These are phyloP conservation scores for Bisporella sp. DNA, from an alignment of 2,329 filamentous ascomycete species.

Conservation along the genomic window DNA sequence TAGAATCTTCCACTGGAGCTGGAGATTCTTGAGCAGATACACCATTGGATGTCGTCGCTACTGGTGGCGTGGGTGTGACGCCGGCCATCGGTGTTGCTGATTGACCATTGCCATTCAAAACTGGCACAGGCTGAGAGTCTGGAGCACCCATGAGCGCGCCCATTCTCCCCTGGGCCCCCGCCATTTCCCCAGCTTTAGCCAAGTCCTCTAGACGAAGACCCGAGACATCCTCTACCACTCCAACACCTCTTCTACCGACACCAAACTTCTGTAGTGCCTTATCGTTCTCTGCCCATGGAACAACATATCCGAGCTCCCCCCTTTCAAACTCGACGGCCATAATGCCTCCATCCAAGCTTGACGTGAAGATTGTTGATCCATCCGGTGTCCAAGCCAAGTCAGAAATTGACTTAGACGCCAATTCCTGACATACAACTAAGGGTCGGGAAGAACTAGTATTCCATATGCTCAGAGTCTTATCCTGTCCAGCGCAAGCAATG, in stretches of 20 bases:
- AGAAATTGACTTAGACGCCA: conserved; percentile 86
- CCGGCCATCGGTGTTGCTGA: conserved; percentile 17
- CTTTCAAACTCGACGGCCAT: conserved; percentile 74
- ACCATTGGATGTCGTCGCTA: conserved; percentile 17
- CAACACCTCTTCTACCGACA: conserved; percentile 77
- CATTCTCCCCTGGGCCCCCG: conserved; percentile 90
- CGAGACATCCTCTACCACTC: conserved; percentile 88
- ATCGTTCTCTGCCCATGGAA: conserved; percentile 81
- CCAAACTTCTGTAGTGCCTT: conserved; percentile 91
- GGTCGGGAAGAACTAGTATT: conserved; percentile 93
- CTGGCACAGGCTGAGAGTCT: conserved; percentile 17
- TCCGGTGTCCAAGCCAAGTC: conserved; percentile 93
- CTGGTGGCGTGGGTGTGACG: conserved; percentile 5
- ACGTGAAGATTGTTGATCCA: conserved; percentile 78
- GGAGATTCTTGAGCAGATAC: conserved; percentile 14
- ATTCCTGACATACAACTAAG: conserved; percentile 81
- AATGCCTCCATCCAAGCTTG: conserved; percentile 85
- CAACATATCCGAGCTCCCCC: conserved; percentile 85
- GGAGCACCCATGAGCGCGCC: conserved; percentile 88
- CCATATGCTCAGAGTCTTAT: conserved; percentile 95
- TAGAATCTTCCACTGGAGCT: conserved; percentile 37
- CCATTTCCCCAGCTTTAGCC: conserved; percentile 85
- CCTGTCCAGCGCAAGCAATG: conserved; percentile 92
- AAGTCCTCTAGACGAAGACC: conserved; percentile 81
- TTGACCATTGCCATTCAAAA: conserved; percentile 23